Conservation (phyloP, 805 yeast genomes). For the Schwanniomyces sp. region DNA sequence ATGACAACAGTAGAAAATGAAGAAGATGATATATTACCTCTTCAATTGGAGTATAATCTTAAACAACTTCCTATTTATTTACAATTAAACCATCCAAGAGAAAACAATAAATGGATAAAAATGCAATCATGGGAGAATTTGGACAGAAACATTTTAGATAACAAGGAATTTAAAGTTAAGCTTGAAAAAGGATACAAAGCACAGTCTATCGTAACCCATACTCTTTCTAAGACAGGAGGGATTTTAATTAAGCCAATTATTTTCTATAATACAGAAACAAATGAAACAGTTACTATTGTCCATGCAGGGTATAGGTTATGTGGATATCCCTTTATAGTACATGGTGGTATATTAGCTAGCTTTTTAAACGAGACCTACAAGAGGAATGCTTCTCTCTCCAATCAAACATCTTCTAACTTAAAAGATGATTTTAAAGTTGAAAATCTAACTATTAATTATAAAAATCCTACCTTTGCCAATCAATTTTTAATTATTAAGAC, state of each 20-base stretch:
- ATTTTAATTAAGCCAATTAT: conserved; percentile 72
- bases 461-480: conserved; percentile 74
- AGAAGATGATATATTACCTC: conserved; percentile 24
- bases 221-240: conserved; percentile 74
- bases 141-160: conserved; percentile 35
- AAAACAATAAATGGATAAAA: conserved; percentile 46
- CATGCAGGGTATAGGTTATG: conserved; percentile 78
- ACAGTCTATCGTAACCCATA: conserved; percentile 32
- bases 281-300: conserved; percentile 63
- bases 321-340: conserved; percentile 85
- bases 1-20: conserved; percentile 18
- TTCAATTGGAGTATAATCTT: conserved; percentile 48
- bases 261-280: conserved; percentile 55
- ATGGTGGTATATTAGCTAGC: conserved; percentile 86
- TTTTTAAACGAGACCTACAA: conserved; percentile 75
- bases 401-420: conserved; percentile 26
- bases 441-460: conserved; percentile 52
- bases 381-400: conserved; percentile 47
- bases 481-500: conserved; percentile 71
- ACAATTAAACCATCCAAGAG: conserved; percentile 44
- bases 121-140: conserved; percentile 45
- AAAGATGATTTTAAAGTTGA: conserved; percentile 52
- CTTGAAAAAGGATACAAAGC: conserved; percentile 14
- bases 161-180: conserved; percentile 11
- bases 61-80: conserved; percentile 52